These are phyloP conservation scores for Penicillium sp. DNA, from an alignment of 2,329 filamentous ascomycete genomes.

Conservation along the genomic window DNA sequence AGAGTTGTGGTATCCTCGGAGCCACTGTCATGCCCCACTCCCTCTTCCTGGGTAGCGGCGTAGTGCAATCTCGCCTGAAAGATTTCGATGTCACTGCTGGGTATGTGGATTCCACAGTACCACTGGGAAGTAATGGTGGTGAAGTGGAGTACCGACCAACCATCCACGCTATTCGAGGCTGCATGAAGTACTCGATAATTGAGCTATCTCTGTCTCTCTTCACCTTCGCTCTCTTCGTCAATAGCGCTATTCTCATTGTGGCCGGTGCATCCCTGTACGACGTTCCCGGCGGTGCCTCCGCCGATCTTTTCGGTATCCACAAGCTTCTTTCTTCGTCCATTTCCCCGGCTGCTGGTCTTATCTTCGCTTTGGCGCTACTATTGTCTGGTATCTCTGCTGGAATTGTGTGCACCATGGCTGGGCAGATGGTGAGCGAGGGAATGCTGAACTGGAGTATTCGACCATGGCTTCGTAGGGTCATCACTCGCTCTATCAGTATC, in stretches of 20 bases:
- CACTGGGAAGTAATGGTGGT: constrained; percentile 40
- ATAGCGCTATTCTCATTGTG: constrained; percentile 78
- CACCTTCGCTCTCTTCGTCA: constrained; percentile 82
- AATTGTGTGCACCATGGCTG: constrained; percentile 85
- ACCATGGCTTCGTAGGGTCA: constrained; percentile 75
- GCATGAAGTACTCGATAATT: constrained; percentile 69
- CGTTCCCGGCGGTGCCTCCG: constrained; percentile 60
- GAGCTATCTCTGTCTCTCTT: constrained; percentile 73
- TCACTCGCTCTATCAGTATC: constrained; percentile 79
- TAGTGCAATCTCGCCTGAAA: constrained; percentile 55
- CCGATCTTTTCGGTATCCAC: constrained; percentile 84
- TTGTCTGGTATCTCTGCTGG: constrained; percentile 79
- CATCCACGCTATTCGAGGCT: constrained; percentile 69
- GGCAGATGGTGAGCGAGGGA: constrained; percentile 85
- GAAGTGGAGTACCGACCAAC: constrained; percentile 69
- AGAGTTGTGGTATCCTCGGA: constrained; percentile 54
- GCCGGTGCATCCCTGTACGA: constrained; percentile 74
- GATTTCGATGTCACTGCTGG: constrained; percentile 48
- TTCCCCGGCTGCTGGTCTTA: constrained; percentile 71
- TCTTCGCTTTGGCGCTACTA: constrained; percentile 81
- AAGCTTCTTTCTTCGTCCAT: constrained; percentile 67
- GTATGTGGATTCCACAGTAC: constrained; percentile 32
- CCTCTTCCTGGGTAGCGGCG: constrained; percentile 57
- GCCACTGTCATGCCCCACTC: constrained; percentile 62
- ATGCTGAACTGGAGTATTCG: constrained; percentile 71